Evolutionary conservation across 75 land plant species (phyloP).

Genomic region (Isoetes taiwanensis): DNA sequence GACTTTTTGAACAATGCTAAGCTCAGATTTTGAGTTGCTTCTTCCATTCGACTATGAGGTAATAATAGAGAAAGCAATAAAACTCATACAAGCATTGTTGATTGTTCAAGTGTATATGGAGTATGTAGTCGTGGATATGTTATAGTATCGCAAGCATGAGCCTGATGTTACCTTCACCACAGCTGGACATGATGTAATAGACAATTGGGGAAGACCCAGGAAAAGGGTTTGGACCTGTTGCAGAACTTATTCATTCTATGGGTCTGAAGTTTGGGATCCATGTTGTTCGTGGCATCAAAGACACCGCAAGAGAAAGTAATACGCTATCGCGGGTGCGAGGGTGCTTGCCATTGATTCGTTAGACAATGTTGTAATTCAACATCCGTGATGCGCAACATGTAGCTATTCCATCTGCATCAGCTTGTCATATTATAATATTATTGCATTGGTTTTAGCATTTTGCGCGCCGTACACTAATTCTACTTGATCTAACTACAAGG

Average conservation of each 20-base stretch:
- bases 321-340: slow-evolving; percentile 4
- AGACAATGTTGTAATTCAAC: neutral
- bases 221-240: slow-evolving; percentile 1
- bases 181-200: neutral
- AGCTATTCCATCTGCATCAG: too few relatives aligned
- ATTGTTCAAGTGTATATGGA: neutral
- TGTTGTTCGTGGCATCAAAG: neutral
- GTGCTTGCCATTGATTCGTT: too few relatives aligned
- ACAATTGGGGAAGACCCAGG: slow-evolving; percentile 1
- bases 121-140: slow-evolving; percentile 4
- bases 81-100: too few relatives aligned
- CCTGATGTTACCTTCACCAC: neutral
- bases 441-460: too few relatives aligned
- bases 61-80: neutral
- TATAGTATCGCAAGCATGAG: slow-evolving; percentile 3
- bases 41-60: slow-evolving; percentile 3
- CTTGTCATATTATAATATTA: too few relatives aligned
- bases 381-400: neutral
- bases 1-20: slow-evolving; percentile 2
- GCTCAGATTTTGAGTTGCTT: neutral
- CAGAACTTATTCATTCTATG: neutral
- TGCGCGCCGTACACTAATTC: too few relatives aligned
- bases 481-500: too few relatives aligned
- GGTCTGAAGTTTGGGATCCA: slow-evolving; percentile 4
- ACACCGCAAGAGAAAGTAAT: slow-evolving; percentile 7